A percentile compares a stretch with the other conserved stretches of the same genome.
These are phyloP conservation scores for Raphanus raphanistrum DNA, from an alignment of 345 rosid species.

Conservation along the genomic window DNA sequence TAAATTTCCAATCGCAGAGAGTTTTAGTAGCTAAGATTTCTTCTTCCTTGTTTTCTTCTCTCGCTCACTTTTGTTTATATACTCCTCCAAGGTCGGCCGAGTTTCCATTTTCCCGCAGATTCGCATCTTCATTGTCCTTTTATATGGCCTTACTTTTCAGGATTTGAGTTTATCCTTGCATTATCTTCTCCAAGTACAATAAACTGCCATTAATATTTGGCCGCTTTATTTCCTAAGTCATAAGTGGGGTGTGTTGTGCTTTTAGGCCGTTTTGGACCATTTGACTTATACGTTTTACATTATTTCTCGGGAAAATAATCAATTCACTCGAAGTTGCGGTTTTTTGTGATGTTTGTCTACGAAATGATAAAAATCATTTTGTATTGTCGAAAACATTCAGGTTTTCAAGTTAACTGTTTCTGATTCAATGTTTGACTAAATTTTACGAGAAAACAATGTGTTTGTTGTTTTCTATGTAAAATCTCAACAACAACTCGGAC, in stretches of 20 bases:
- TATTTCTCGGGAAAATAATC: no score
- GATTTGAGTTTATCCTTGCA: neutral
- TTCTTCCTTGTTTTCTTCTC: neutral
- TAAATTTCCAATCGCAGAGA: neutral
- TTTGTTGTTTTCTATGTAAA: neutral
- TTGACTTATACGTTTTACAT: no score
- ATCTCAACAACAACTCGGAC: neutral
- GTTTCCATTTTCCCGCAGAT: neutral
- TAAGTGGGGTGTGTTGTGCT: neutral
- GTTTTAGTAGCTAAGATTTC: neutral
- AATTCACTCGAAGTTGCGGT: neutral
- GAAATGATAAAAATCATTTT: neutral
- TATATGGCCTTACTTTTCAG: neutral
- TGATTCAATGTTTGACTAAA: neutral
- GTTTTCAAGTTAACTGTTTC: no score
- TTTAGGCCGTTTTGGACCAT: neutral
- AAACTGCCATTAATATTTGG: neutral
- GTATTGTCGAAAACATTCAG: neutral
- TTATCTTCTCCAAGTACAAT: neutral
- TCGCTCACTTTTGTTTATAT: neutral
- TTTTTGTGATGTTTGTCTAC: neutral
- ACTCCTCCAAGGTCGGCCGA: neutral
- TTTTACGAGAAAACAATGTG: neutral
- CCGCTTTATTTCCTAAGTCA: neutral
- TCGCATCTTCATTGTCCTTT: neutral